These are phyloP conservation scores for Xylaria curta DNA, from an alignment of 495 filamentous ascomycete genomes.

Conservation along the genomic window DNA sequence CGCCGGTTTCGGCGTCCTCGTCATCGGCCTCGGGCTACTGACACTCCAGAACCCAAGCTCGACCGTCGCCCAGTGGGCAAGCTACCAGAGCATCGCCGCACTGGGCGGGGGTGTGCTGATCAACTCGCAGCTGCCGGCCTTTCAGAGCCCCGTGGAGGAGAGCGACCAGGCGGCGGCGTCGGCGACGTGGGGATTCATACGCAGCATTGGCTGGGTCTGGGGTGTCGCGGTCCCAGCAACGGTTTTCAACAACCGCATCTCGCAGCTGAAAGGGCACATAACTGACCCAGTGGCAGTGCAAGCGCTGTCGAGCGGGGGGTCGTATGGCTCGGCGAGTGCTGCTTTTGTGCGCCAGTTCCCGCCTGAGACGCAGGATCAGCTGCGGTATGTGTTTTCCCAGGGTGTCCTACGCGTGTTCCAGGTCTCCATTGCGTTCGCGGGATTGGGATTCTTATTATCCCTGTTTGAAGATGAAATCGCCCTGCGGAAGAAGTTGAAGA, in stretches of 20 bases:
- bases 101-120: background rate
- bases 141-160: background rate
- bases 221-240: background rate
- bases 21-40: background rate
- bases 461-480: background rate
- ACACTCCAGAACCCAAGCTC: background rate
- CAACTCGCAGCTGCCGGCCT: background rate
- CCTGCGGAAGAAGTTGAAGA: background rate
- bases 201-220: background rate
- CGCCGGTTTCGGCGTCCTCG: background rate
- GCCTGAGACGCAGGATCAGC: background rate
- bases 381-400: background rate
- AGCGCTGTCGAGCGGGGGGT: too few species aligned
- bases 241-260: background rate
- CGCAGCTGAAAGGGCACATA: too few species aligned
- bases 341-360: conserved; percentile 4
- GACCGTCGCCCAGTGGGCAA: background rate
- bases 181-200: background rate
- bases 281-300: too few species aligned
- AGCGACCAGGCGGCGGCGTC: background rate
- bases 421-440: background rate
- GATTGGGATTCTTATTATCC: background rate
- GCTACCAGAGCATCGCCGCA: background rate
- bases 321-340: background rate
- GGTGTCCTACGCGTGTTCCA: background rate